Evolutionary conservation across 2,329 filamentous ascomycete species (phyloP).

Genomic region (Alternaria gansuensis): DNA sequence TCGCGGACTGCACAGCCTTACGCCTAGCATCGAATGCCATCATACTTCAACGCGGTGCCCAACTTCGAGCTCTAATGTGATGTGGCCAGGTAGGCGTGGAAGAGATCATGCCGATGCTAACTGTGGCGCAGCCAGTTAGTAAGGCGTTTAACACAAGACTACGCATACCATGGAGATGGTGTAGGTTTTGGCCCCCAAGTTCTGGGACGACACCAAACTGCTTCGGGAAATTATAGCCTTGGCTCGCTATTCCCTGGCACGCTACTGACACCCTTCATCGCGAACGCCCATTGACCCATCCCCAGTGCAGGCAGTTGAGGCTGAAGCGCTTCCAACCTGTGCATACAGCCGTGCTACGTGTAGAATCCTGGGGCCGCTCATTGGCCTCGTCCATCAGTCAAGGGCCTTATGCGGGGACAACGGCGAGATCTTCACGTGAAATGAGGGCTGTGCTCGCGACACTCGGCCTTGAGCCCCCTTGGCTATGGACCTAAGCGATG

Average conservation of each 20-base stretch:
- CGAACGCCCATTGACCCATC: conserved; percentile 5
- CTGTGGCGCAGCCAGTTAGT: neutral
- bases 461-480: conserved; percentile 22
- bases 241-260: conserved; percentile 39
- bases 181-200: conserved; percentile 24
- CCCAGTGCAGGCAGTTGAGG: conserved; percentile 21
- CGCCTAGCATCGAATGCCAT: conserved; percentile 5
- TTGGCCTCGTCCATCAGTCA: conserved; percentile 20
- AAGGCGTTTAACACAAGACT: conserved; percentile 1
- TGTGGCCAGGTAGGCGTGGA: conserved; percentile 3
- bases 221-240: conserved; percentile 27
- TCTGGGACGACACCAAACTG: conserved; percentile 3
- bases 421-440: conserved; percentile 23
- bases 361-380: conserved; percentile 8
- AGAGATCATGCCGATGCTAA: neutral
- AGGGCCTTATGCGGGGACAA: conserved; percentile 9
- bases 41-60: neutral
- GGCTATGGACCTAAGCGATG: conserved; percentile 18
- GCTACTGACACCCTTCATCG: conserved; percentile 17
- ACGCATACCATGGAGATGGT: conserved; percentile 2
- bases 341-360: conserved; percentile 12
- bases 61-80: neutral
- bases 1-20: conserved; percentile 29
- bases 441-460: conserved; percentile 33
- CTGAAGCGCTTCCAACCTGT: conserved; percentile 18